Evolutionary conservation across 306 rosid species (phyloP).

Genomic region (Lathyrus tuberosus): DNA sequence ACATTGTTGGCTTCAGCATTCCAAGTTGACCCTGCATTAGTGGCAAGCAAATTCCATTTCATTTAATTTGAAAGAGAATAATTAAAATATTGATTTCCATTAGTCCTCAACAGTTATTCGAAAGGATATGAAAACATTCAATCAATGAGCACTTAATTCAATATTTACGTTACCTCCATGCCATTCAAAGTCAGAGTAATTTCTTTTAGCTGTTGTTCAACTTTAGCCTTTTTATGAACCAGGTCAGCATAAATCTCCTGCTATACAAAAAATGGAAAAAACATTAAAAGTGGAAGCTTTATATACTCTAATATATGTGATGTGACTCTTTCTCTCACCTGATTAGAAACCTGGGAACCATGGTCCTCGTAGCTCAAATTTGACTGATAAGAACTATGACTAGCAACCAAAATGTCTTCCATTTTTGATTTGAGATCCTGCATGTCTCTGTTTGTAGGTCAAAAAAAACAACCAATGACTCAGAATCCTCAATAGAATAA

Average conservation of each 20-base stretch:
- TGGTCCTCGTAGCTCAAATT: constrained; percentile 46
- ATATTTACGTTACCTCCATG: constrained; percentile 61
- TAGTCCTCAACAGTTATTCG: background rate
- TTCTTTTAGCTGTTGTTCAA: constrained; percentile 65
- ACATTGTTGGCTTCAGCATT: constrained; percentile 46
- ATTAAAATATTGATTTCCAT: background rate
- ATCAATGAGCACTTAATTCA: background rate
- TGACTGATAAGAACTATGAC: constrained; percentile 46
- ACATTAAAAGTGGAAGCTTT: constrained; percentile 1
- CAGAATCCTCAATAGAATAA: background rate
- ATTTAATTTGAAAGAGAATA: background rate
- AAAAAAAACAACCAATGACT: constrained; percentile 2
- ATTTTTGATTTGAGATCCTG: constrained; percentile 44
- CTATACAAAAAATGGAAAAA: background rate
- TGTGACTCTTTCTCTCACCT: constrained; percentile 53
- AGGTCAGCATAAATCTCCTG: constrained; percentile 62
- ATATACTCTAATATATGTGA: background rate
- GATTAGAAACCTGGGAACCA: constrained; percentile 40
- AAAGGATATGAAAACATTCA: constrained; percentile 1
- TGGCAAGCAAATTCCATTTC: constrained; percentile 8
- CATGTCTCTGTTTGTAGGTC: constrained; percentile 47
- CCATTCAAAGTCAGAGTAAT: constrained; percentile 49
- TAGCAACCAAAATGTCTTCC: constrained; percentile 45
- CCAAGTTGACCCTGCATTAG: constrained; percentile 64
- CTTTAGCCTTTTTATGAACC: constrained; percentile 50